phyloP scores from a whole-genome alignment of 2,329 filamentous ascomycete genomes.

The Penicillium hordei region DNA sequence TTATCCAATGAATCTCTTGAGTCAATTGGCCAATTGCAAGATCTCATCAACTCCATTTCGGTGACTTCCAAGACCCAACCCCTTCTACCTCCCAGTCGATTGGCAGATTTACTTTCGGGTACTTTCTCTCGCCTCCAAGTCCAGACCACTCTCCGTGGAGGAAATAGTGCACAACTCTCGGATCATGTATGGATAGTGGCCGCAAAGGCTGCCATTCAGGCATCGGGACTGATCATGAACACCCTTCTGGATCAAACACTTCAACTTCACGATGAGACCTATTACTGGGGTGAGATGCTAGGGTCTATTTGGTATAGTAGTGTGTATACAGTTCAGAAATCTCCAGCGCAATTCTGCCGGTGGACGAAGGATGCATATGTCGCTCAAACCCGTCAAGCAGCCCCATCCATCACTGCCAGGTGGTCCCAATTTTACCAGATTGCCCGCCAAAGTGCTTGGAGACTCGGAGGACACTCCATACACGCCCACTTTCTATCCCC shows the following conservation, averaged over 20 bases:
- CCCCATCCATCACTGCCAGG: conserved; percentile 38
- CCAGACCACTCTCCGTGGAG: conserved; percentile 22
- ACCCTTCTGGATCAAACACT: conserved; percentile 79
- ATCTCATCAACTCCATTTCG: conserved; percentile 69
- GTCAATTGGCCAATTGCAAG: conserved; percentile 57
- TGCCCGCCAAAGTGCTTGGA: conserved; percentile 73
- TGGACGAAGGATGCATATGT: conserved; percentile 69
- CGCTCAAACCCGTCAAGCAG: conserved; percentile 22
- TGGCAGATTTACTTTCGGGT: conserved; percentile 60
- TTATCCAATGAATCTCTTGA: conserved; percentile 7
- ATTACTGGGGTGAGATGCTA: conserved; percentile 92
- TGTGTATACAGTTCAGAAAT: conserved; percentile 83
- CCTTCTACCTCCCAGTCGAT: conserved; percentile 59
- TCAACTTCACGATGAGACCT: conserved; percentile 79
- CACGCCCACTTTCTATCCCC: conserved; percentile 74
- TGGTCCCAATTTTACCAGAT: conserved; percentile 73
- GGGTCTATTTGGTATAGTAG: conserved; percentile 75
- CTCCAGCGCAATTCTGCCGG: conserved; percentile 70
- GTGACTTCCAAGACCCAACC: conserved; percentile 64
- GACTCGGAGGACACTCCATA: conserved; percentile 66
- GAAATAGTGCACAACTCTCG: conserved; percentile 58
- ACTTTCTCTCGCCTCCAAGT: conserved; percentile 45
- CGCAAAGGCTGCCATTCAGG: conserved; percentile 88
- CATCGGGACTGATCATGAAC: conserved; percentile 77
- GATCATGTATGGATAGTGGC: conserved; percentile 89